Evolutionary conservation across 192 early-diverging fungal species (phyloP), one percentile per base, ranked within the genome.

Genomic region (Podochytrium sp.): DNA sequence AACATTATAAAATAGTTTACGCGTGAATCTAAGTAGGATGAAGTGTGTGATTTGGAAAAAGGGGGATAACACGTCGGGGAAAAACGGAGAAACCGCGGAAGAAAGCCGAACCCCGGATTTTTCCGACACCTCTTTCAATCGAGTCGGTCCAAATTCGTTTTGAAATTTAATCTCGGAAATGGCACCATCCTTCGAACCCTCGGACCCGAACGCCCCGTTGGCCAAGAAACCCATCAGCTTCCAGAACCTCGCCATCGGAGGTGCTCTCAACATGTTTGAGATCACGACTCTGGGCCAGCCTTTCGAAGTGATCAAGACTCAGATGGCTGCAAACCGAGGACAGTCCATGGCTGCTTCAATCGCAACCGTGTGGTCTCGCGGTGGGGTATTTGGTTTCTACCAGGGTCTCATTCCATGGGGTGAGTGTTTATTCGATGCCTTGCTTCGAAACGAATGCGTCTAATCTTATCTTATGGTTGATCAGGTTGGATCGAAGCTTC

Each of bases 321-420:
- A 96, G 70, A 89, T 98, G 81, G 95, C 95, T 57, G 80, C 94
- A 42, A 95, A 97, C 86, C 91, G 95, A 32, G 93, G 89, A 43
- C 93, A 97, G 71, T 87, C 84, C 40, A 88, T 98, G 71, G 71
- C 79, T 25, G 86, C 84, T 16, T 87, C 95, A 35, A 73, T 96
- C 39, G 80, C 80, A 43, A 92, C 90, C 75, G 93, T 93, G 27
- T 95, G 91, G 73, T 79, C 88, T 33, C 90, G 95, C 37, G 95
- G 95, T 64, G 95, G 95, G 23, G 72, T 98, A 60, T 70, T 91
- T 47, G 97, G 96, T 10, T 99, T 96, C 82, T 99, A 94, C 80
- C 95, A 97, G 81, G 97, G 97, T 16, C 81, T 93, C 39, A 93
- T 93, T 80, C 92, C 92, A 16, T 82, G 78, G 88, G 74, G 74